Evolutionary conservation across 345 rosid genomes (phyloP), one percentile per base, ranked within the genome.

Genomic region (Psidium guajava): DNA sequence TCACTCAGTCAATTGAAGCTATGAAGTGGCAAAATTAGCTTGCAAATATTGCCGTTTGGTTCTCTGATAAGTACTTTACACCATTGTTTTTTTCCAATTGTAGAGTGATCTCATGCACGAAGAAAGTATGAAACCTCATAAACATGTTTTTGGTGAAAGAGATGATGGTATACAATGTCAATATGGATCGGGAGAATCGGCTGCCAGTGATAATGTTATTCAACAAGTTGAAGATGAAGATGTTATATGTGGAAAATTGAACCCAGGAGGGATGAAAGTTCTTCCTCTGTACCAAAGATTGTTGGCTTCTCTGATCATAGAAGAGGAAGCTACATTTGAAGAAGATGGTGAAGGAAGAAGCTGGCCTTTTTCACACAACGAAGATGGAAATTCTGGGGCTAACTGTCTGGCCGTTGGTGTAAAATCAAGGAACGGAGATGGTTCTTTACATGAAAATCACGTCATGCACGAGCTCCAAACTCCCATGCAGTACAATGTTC

Each of bases 201-300:
- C 44, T 69, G 24, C 24, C 77, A 32, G 77, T 69, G 77, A 69
- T 21, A 40, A 69, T 18, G 44, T 32, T 69, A 32, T 16, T 69
- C 77, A 69, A 36, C 77, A 69, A 69, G 77, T 32, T 69, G 54
- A 28, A 52, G 82, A 83, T 1, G 54, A 77, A 82, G 88, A 82
- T 54, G 57, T 61, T 85, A 84, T 85, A 25, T 51, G 54, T 84
- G 89, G 89, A 83, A 86, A 75, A 59, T 81, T 82, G 77, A 84
- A 59, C 80, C n/a, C 83, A 5, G 90, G 86, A 83, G 85, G 82
- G 82, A 88, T 84, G 28, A 84, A 87, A 84, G 85, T 74, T 83
- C 86, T 89, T 61, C 93, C 95, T 55, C 87, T 93, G 44, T 92
- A 92, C 88, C 92, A 90, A 88, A 92, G 94, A 89, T 90, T 93